Conservation (phyloP, 805 yeast species). For the Saccharomycopsis capsularis region DNA sequence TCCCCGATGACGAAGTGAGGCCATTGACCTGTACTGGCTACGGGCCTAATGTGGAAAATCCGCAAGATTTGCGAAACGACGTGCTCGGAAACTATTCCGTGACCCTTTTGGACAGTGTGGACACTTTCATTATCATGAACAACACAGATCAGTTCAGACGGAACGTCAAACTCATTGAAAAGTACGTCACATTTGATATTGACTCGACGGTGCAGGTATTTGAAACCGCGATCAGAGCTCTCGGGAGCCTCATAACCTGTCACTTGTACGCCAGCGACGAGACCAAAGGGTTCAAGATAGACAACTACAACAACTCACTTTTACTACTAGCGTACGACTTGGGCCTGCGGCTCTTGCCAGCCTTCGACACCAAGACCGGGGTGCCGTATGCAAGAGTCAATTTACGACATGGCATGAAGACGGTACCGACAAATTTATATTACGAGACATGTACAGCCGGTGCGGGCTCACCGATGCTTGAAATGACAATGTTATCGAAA, state of each 20-base stretch:
- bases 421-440: slow-evolving; percentile 38
- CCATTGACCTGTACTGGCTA: slow-evolving; percentile 69
- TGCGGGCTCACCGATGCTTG: slow-evolving; percentile 76
- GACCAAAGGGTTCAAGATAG: slow-evolving; percentile 33
- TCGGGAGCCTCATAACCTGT: slow-evolving; percentile 76
- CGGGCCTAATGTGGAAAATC: slow-evolving; percentile 52
- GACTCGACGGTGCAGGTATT: slow-evolving; percentile 80
- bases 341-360: slow-evolving; percentile 63
- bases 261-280: slow-evolving; percentile 62
- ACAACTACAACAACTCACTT: slow-evolving; percentile 63
- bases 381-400: slow-evolving; percentile 81
- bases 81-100: slow-evolving; percentile 78
- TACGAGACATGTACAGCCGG: slow-evolving; percentile 83
- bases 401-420: slow-evolving; percentile 43
- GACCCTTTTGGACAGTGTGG: slow-evolving; percentile 73
- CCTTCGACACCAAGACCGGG: slow-evolving; percentile 56
- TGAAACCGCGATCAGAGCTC: slow-evolving; percentile 72
- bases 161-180: slow-evolving; percentile 35
- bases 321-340: slow-evolving; percentile 65
- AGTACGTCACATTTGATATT: slow-evolving; percentile 43
- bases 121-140: slow-evolving; percentile 67
- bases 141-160: slow-evolving; percentile 50
- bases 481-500: slow-evolving; percentile 66
- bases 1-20: slow-evolving; percentile 73
- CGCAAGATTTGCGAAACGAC: slow-evolving; percentile 61